Evolutionary conservation across 441 rosid species (phyloP).

Genomic region (Monsonia emarginata): DNA sequence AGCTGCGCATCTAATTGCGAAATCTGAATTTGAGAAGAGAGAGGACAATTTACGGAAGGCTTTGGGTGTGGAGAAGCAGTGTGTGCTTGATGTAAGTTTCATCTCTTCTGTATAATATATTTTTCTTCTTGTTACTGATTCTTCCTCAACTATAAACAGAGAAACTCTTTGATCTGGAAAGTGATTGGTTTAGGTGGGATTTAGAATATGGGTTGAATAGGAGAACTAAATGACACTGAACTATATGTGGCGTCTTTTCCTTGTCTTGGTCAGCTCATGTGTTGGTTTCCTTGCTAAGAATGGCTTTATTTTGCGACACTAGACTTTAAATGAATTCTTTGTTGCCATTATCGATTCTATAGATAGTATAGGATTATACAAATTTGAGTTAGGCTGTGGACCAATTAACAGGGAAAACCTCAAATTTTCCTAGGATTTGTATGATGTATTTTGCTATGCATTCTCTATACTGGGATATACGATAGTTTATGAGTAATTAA

Average conservation of each 20-base stretch:
- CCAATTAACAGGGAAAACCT: not conserved
- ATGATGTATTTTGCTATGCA: not conserved
- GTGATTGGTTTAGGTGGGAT: not conserved
- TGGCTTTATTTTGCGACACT: not conserved
- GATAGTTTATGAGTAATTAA: not conserved
- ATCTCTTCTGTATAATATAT: not conserved
- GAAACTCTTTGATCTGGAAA: not conserved
- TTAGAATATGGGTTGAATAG: not conserved
- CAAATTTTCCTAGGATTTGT: not conserved
- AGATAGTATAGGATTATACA: too few relatives aligned
- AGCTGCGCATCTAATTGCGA: conserved; percentile 55
- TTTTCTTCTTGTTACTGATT: not conserved
- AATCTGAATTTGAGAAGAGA: conserved; percentile 62
- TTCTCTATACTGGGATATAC: not conserved
- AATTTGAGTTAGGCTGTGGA: not conserved
- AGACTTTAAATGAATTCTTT: not conserved
- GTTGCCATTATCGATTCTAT: too few relatives aligned
- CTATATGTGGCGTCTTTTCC: not conserved
- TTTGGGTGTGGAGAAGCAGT: conserved; percentile 83
- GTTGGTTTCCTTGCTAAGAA: not conserved
- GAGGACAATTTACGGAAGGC: conserved; percentile 79
- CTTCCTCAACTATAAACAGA: not conserved
- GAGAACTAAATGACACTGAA: not conserved
- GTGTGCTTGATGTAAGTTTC: conserved; percentile 71
- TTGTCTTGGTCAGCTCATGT: not conserved